These are phyloP conservation scores for Coemansia sp. DNA, from an alignment of 192 early-diverging fungal genomes.

Conservation along the genomic window DNA sequence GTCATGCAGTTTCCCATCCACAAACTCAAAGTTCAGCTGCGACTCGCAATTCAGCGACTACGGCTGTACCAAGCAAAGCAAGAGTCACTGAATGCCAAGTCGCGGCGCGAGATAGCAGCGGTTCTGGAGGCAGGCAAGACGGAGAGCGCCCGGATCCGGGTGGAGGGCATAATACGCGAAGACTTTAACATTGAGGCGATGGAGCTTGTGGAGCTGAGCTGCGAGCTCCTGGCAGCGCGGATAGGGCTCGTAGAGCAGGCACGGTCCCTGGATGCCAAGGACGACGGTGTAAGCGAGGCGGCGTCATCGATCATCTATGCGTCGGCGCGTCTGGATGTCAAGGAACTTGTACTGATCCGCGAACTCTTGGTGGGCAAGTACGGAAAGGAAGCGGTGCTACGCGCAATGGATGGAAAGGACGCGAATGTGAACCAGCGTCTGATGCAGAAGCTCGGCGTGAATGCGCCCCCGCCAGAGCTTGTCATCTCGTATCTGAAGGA, in stretches of 20 bases:
- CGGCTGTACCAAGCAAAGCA: conserved; percentile 90
- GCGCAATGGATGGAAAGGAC: conserved; percentile 74
- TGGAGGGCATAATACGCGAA: conserved; percentile 93
- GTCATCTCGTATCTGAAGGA: conserved; percentile 86
- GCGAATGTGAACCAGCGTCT: conserved; percentile 73
- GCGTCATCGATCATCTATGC: conserved; percentile 90
- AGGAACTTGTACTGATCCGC: conserved; percentile 74
- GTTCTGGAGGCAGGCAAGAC: conserved; percentile 82
- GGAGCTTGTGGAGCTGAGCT: conserved; percentile 91
- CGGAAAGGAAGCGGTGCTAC: conserved; percentile 77
- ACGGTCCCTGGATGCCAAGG: conserved; percentile 71
- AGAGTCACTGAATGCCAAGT: conserved; percentile 67
- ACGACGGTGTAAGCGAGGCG: conserved; percentile 72
- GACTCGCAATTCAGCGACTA: conserved; percentile 82
- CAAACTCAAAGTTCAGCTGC: conserved; percentile 84
- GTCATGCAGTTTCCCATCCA: conserved; percentile 20
- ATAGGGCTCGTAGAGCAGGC: conserved; percentile 84
- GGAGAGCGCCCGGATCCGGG: conserved; percentile 83
- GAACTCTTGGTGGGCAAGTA: conserved; percentile 82
- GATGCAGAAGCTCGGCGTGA: conserved; percentile 75
- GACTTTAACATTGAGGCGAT: conserved; percentile 91
- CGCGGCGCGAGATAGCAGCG: conserved; percentile 78
- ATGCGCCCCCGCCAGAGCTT: conserved; percentile 76
- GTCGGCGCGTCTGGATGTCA: conserved; percentile 81
- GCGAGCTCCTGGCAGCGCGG: conserved; percentile 83